phyloP scores from a whole-genome alignment of 305 asterid genomes.

The Stenogyne calaminthoides region DNA sequence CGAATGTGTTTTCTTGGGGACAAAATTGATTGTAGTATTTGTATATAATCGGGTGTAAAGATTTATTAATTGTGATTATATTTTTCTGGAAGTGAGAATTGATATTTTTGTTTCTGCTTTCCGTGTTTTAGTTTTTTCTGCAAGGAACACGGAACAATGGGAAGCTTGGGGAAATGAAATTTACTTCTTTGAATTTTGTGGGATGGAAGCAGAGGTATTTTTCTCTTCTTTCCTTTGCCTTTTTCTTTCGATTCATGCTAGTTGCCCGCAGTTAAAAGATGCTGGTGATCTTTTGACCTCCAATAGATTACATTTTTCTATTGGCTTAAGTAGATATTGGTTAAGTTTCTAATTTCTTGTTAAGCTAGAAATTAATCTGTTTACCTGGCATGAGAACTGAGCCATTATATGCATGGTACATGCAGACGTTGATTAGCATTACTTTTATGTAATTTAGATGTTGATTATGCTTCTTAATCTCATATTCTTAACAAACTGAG shows the following conservation, averaged over 20 bases:
- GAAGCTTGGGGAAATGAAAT: conserved; percentile 32
- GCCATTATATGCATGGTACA: conserved; percentile 3
- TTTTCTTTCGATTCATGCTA: background rate
- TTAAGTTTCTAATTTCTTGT: conserved; percentile 13
- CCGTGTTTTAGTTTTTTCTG: conserved; percentile 34
- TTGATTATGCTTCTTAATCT: conserved; percentile 3
- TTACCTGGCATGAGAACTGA: background rate
- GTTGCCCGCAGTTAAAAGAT: conserved; percentile 3
- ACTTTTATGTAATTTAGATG: background rate
- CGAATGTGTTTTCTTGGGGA: no score
- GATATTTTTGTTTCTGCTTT: conserved; percentile 14
- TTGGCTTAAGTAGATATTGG: no score
- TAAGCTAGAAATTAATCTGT: background rate
- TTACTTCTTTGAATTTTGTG: conserved; percentile 37
- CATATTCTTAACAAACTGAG: conserved; percentile 10
- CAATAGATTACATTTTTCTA: no score
- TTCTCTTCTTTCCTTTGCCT: background rate
- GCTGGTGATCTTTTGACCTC: background rate
- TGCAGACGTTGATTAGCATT: background rate
- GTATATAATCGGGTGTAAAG: background rate
- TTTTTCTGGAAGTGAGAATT: background rate
- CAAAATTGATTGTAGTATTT: background rate
- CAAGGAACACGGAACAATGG: conserved; percentile 40
- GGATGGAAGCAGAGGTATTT: conserved; percentile 52
- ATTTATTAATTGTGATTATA: background rate